Base-by-base conservation (phyloP, 2,329 filamentous ascomycete genomes). In the Podosphaera leucotricha region DNA sequence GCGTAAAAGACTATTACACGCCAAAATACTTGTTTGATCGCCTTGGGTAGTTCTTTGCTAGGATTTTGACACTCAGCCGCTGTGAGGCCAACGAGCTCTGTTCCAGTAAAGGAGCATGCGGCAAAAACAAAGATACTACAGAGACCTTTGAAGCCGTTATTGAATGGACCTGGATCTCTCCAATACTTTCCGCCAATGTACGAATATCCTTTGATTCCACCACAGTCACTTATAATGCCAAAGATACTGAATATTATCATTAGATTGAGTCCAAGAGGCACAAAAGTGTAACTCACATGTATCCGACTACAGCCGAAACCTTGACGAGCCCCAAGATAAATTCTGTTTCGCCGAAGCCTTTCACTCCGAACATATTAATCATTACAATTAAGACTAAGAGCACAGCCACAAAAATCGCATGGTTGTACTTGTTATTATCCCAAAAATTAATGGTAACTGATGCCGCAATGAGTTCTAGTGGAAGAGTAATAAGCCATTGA, bases 11-110 rank as follows among this genome's bases (percentile, higher is more conserved):
- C 68, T 2, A 76, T 75, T 56, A 93, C 92, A 55, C 86, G 78
- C 85, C 86, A 94, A 61, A 93, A 93, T 19, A 93, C 84, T 59
- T 92, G 85, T 63, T 92, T 92, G 54, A 92, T 75, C 11, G 86
- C 86, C 0, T 76, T 84, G 0, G 86, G 86, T 0, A 94, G 67
- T 1, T 79, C 81, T 57, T 90, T 82, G 46, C 78, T 70, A 2
- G 80, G 80, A 55, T 84, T 83, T n/a, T 70, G 73, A 1, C 80
- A 80, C 58, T 86, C 80, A 26, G 80, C 80, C 1, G 80, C 80
- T 2, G 80, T 79, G 13, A 86, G 70, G 44, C 80, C 80, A 41
- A 84, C 77, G 10, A 83, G 66, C 57, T 85, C 80, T 1, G 79
- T 84, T 10, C 80, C 80, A 1, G 77, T 72, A 53, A 84, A 85